Evolutionary conservation across 106 monocot genomes (phyloP).

Genomic region (Dactylorhiza incarnata): DNA sequence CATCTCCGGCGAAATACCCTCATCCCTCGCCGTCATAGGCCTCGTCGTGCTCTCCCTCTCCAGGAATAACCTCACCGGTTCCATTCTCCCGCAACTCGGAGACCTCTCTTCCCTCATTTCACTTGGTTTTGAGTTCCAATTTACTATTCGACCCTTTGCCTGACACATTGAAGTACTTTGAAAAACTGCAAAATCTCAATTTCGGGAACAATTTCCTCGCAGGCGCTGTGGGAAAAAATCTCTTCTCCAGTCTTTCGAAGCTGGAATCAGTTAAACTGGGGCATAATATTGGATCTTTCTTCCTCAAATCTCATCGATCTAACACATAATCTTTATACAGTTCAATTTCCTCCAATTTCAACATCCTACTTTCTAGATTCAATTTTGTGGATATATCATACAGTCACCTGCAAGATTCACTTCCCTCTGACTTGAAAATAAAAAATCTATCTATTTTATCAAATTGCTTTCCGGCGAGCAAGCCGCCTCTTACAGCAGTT

Average conservation of each 20-base stretch:
- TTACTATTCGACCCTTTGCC: conserved; percentile 19
- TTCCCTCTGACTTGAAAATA: not conserved
- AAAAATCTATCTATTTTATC: conserved; percentile 23
- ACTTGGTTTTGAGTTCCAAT: conserved; percentile 29
- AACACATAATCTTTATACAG: conserved; percentile 59
- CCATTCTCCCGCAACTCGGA: conserved; percentile 17
- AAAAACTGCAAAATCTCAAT: not conserved
- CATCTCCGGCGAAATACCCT: conserved; percentile 42
- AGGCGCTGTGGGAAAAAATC: not conserved
- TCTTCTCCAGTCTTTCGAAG: conserved; percentile 7
- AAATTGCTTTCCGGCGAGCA: conserved; percentile 83
- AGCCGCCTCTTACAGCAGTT: too few species aligned
- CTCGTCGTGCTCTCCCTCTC: conserved; percentile 32
- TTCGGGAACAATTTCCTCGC: not conserved
- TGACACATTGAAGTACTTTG: not conserved
- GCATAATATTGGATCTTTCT: conserved; percentile 15
- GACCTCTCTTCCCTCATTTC: conserved; percentile 13
- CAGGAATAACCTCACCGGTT: conserved; percentile 22
- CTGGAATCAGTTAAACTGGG: conserved; percentile 10
- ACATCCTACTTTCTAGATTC: conserved; percentile 18
- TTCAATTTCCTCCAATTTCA: conserved; percentile 16
- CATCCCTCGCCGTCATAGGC: conserved; percentile 32
- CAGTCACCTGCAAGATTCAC: conserved; percentile 59
- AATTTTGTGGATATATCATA: conserved; percentile 37
- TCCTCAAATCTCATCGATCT: conserved; percentile 20